Evolutionary conservation across 345 rosid species (phyloP).

Genomic region (Ceriops decandra): DNA sequence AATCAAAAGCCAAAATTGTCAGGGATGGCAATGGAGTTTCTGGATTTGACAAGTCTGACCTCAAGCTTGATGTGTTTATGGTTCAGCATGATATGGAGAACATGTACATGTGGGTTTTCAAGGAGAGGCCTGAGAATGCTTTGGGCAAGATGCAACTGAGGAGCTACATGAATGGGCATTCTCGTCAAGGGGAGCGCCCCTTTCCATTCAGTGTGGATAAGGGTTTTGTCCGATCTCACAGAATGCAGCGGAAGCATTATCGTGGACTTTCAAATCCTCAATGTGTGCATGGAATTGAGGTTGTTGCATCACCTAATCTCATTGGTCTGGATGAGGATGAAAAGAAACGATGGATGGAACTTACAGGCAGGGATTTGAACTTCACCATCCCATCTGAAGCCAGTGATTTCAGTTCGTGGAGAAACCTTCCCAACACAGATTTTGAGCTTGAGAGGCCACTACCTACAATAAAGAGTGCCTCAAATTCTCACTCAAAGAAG

Average conservation of each 20-base stretch:
- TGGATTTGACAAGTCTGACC: constrained; percentile 22
- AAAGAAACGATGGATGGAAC: constrained; percentile 27
- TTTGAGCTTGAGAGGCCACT: constrained; percentile 27
- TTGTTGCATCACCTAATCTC: constrained; percentile 18
- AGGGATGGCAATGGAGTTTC: constrained; percentile 16
- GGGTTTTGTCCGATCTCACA: constrained; percentile 22
- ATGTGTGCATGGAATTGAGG: constrained; percentile 24
- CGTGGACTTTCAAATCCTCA: constrained; percentile 25
- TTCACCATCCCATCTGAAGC: constrained; percentile 24
- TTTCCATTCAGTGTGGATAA: constrained; percentile 16
- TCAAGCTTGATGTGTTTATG: constrained; percentile 15
- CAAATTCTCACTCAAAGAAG: constrained; percentile 17
- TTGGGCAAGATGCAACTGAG: constrained; percentile 26
- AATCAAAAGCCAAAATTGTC: constrained; percentile 20
- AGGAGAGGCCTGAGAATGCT: constrained; percentile 25
- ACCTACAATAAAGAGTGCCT: constrained; percentile 16
- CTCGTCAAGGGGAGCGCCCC: constrained; percentile 24
- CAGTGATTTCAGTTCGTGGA: constrained; percentile 22
- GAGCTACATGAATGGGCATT: constrained; percentile 26
- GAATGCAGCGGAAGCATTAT: constrained; percentile 25
- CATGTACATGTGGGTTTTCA: constrained; percentile 23
- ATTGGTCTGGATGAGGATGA: constrained; percentile 28
- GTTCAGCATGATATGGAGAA: constrained; percentile 29
- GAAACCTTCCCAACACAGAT: constrained; percentile 29
- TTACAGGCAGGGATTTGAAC: constrained; percentile 23